Conservation (phyloP, 164 flowering plant genomes). For the Buxus sempervirens region DNA sequence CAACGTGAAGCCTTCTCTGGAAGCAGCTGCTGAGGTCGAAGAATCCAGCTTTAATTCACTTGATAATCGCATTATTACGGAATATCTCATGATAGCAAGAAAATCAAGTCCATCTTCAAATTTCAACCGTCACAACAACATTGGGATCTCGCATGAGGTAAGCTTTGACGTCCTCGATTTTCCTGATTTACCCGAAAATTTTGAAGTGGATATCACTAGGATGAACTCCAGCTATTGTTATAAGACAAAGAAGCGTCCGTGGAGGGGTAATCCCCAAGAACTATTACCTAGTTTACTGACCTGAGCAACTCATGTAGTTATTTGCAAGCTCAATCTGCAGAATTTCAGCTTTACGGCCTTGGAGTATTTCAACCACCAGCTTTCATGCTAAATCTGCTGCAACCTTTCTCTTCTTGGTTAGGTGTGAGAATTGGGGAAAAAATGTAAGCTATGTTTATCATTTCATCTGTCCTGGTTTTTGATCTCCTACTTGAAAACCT, state of each 20-base stretch:
- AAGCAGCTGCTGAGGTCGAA: conserved; percentile 19
- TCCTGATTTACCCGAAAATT: conserved; percentile 9
- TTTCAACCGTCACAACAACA: conserved; percentile 16
- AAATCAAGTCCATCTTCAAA: conserved; percentile 20
- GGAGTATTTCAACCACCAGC: no score
- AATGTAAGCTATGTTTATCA: no score
- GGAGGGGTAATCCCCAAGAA: conserved; percentile 1
- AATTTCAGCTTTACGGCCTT: conserved; percentile 17
- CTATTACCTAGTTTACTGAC: background rate
- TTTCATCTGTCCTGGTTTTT: no score
- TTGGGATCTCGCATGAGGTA: conserved; percentile 25
- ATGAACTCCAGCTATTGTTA: background rate
- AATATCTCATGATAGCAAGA: conserved; percentile 13
- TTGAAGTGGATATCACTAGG: conserved; percentile 8
- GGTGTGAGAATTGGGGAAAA: no score
- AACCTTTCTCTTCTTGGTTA: no score
- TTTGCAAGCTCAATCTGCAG: conserved; percentile 24
- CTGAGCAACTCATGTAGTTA: background rate
- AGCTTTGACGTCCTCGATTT: conserved; percentile 7
- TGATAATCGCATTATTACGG: background rate
- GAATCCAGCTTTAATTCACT: conserved; percentile 6
- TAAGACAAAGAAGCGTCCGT: conserved; percentile 5
- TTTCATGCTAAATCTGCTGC: no score
- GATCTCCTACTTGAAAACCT: no score
- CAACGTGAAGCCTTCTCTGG: conserved; percentile 18